Evolutionary conservation across 768 basidiomycete species (phyloP).

Genomic region (Xerocomellus chrysenteron): DNA sequence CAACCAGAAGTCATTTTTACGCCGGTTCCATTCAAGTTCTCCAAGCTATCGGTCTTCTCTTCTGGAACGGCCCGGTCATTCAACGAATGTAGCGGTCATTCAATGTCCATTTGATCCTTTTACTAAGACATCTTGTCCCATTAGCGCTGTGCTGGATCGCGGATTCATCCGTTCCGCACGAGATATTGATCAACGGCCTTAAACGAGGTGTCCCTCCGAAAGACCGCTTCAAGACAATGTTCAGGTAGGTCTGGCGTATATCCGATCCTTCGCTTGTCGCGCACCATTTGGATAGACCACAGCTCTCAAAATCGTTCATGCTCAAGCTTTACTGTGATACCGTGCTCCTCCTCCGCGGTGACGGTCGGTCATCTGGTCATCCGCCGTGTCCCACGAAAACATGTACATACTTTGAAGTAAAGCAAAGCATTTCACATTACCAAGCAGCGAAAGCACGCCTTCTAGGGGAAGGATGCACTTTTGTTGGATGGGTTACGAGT

Average conservation of each 20-base stretch:
- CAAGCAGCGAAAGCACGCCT: constrained; percentile 52
- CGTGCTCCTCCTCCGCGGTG: constrained; percentile 11
- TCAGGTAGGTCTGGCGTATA: constrained; percentile 44
- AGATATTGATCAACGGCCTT: constrained; percentile 78
- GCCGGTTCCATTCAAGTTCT: constrained; percentile 48
- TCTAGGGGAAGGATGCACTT: constrained; percentile 43
- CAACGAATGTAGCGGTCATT: constrained; percentile 59
- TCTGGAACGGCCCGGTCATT: constrained; percentile 45
- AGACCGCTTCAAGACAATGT: constrained; percentile 60
- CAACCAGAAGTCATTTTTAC: constrained; percentile 61
- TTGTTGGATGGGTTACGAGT: constrained; percentile 63
- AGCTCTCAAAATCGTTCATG: constrained; percentile 52
- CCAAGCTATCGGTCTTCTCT: constrained; percentile 45
- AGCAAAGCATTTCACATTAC: constrained; percentile 44
- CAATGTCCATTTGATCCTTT: background rate
- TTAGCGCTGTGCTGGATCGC: constrained; percentile 73
- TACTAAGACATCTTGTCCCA: background rate
- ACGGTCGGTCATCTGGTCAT: constrained; percentile 9
- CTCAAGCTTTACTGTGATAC: constrained; percentile 44
- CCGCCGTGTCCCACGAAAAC: constrained; percentile 13
- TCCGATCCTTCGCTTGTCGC: background rate
- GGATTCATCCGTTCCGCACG: constrained; percentile 43
- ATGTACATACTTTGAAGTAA: constrained; percentile 47
- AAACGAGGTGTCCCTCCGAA: constrained; percentile 76
- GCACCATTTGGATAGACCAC: constrained; percentile 40